A percentile compares a stretch with the other conserved stretches of the same genome.
Conservation (phyloP, 108 stramenopile species). For the Seminavis robusta region DNA sequence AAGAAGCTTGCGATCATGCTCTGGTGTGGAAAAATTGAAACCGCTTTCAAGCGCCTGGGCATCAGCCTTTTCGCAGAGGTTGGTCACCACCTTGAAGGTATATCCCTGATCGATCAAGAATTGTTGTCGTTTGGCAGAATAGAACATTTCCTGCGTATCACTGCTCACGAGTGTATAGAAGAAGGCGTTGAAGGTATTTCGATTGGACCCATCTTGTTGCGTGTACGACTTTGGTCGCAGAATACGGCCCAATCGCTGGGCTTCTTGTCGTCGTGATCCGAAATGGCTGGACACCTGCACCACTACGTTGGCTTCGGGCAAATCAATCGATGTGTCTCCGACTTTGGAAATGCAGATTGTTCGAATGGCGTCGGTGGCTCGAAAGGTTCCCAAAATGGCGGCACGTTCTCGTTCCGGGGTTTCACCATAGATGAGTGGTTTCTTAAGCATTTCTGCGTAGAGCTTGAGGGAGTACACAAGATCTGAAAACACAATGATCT, state of each 20-base stretch:
- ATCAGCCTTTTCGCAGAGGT: constrained; percentile 74
- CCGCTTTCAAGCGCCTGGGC: constrained; percentile 56
- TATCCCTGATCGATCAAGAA: constrained; percentile 99
- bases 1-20: constrained; percentile 69
- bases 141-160: constrained; percentile 98
- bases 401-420: constrained; percentile 94
- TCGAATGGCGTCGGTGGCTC: constrained; percentile 78
- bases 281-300: constrained; percentile 99
- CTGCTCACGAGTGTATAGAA: constrained; percentile 99
- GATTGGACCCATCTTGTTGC: constrained; percentile 86
- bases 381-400: constrained; percentile 89
- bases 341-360: constrained; percentile 95
- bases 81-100: constrained; percentile 99
- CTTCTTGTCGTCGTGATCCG: constrained; percentile 98
- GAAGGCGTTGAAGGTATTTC: constrained; percentile 94
- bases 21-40: constrained; percentile 74
- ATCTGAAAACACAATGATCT: constrained; percentile 98
- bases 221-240: constrained; percentile 93
- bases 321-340: constrained; percentile 98
- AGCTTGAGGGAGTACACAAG: constrained; percentile 88
- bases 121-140: constrained; percentile 95
- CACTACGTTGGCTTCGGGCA: constrained; percentile 99
- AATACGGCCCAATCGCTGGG: constrained; percentile 98
- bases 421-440: constrained; percentile 92
- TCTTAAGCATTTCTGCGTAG: constrained; percentile 84